Conservation (phyloP, 352 stramenopile species). For the Phytophthora uliginosa region DNA sequence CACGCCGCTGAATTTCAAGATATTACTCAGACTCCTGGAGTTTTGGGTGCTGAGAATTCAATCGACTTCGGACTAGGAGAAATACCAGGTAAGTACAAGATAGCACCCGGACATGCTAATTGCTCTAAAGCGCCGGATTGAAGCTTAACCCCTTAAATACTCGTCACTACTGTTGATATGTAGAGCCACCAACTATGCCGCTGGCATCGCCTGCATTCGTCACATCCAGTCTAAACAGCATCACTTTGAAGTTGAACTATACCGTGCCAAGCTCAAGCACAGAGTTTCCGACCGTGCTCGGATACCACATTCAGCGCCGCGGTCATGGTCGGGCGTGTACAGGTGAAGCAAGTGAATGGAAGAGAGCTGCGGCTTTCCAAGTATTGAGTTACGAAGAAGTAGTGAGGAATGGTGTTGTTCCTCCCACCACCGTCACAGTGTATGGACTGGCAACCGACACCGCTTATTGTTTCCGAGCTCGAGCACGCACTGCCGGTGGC, state of each 20-base stretch:
- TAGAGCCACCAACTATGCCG: slow-evolving; percentile 44
- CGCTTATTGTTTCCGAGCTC: slow-evolving; percentile 69
- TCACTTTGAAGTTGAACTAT: slow-evolving; percentile 57
- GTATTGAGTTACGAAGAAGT: slow-evolving; percentile 65
- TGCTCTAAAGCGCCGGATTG: neutral
- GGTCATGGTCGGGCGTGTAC: slow-evolving; percentile 54
- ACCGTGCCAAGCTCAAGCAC: slow-evolving; percentile 3
- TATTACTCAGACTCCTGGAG: slow-evolving; percentile 59
- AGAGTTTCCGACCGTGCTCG: slow-evolving; percentile 61
- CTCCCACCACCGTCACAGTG: slow-evolving; percentile 43
- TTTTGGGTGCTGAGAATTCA: slow-evolving; percentile 34
- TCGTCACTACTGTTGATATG: neutral
- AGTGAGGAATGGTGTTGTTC: slow-evolving; percentile 31
- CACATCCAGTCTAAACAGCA: slow-evolving; percentile 52
- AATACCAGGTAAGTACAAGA: slow-evolving; percentile 40
- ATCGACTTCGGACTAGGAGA: slow-evolving; percentile 57
- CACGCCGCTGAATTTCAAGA: slow-evolving; percentile 63
- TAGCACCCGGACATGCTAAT: neutral
- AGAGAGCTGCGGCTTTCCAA: slow-evolving; percentile 61
- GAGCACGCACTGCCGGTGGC: slow-evolving; percentile 63
- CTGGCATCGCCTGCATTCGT: slow-evolving; percentile 45
- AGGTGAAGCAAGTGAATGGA: slow-evolving; percentile 48
- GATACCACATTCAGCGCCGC: slow-evolving; percentile 69
- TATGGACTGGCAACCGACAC: slow-evolving; percentile 54
- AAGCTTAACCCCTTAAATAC: neutral